These are phyloP conservation scores for Podospora sp. DNA, from an alignment of 495 filamentous ascomycete genomes.

Conservation along the genomic window DNA sequence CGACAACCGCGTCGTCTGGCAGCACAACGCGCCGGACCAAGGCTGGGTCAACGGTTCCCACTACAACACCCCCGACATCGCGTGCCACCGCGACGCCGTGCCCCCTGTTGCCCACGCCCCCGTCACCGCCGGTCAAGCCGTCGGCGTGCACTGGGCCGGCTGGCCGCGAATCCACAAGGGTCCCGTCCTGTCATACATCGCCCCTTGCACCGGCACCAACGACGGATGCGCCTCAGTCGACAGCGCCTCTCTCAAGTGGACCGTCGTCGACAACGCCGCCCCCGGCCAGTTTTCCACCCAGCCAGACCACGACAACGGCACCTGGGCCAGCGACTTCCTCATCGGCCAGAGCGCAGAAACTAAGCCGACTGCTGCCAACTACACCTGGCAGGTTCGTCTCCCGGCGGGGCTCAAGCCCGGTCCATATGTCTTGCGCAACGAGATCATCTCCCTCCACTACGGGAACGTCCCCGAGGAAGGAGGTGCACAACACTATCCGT, in stretches of 20 bases:
- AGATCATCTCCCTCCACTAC: constrained; percentile 73
- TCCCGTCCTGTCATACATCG: constrained; percentile 62
- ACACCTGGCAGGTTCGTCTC: constrained; percentile 64
- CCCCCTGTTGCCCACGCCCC: constrained; percentile 55
- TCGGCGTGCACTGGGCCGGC: constrained; percentile 64
- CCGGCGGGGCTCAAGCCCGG: constrained; percentile 60
- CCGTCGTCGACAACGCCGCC: constrained; percentile 67
- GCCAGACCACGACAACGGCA: neutral
- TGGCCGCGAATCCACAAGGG: constrained; percentile 66
- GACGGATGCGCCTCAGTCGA: constrained; percentile 63
- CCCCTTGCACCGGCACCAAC: constrained; percentile 63
- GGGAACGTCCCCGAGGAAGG: constrained; percentile 46
- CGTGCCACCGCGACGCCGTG: constrained; percentile 65
- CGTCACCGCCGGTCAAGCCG: constrained; percentile 55
- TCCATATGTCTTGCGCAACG: constrained; percentile 72
- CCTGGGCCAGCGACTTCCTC: constrained; percentile 31
- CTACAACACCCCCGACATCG: constrained; percentile 58
- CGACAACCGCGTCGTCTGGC: constrained; percentile 52
- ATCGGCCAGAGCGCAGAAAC: constrained; percentile 39
- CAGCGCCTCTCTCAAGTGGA: constrained; percentile 67
- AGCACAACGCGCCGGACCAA: constrained; percentile 49
- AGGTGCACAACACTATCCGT: constrained; percentile 73
- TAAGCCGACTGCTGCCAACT: constrained; percentile 71
- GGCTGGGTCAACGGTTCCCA: constrained; percentile 56
- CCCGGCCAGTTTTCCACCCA: constrained; percentile 46